A percentile compares a stretch with the other conserved stretches of the same genome.
phyloP scores from a whole-genome alignment of 495 filamentous ascomycete genomes.

The Penicillium paradoxum region DNA sequence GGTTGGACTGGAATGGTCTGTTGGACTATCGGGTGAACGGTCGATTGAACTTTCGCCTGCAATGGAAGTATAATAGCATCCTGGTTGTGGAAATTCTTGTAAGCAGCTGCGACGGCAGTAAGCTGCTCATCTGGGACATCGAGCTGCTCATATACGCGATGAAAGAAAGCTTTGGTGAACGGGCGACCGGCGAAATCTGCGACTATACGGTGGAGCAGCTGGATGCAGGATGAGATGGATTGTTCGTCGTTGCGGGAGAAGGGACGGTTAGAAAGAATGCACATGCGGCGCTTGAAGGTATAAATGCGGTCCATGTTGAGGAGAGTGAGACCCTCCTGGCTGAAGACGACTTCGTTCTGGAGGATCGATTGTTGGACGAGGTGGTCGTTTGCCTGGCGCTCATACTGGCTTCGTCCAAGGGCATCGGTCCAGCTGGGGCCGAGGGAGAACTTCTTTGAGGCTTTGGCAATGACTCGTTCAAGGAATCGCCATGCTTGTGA shows the following conservation, averaged over 20 bases:
- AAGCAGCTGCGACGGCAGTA: constrained; percentile 51
- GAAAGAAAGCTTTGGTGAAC: constrained; percentile 54
- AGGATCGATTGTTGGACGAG: constrained; percentile 59
- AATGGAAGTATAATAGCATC: constrained; percentile 42
- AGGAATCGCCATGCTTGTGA: constrained; percentile 32
- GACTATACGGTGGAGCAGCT: constrained; percentile 59
- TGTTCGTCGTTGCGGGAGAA: constrained; percentile 28
- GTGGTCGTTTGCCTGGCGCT: constrained; percentile 42
- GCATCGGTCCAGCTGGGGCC: constrained; percentile 43
- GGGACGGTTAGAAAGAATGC: constrained; percentile 45
- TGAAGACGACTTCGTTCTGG: constrained; percentile 67
- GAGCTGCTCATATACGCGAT: constrained; percentile 60
- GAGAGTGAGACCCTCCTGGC: constrained; percentile 62
- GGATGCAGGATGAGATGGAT: constrained; percentile 45
- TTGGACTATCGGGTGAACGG: neutral
- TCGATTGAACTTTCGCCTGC: constrained; percentile 4
- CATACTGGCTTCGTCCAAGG: constrained; percentile 32
- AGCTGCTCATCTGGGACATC: constrained; percentile 50
- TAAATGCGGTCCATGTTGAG: constrained; percentile 67
- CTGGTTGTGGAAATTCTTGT: constrained; percentile 51
- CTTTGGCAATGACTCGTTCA: constrained; percentile 38
- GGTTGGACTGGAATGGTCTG: too few relatives aligned
- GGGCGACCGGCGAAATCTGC: constrained; percentile 53
- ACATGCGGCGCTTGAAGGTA: constrained; percentile 63
- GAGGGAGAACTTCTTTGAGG: constrained; percentile 39